phyloP scores from a whole-genome alignment of 1,284 basidiomycete species.

The Paramarasmius palmivorus region DNA sequence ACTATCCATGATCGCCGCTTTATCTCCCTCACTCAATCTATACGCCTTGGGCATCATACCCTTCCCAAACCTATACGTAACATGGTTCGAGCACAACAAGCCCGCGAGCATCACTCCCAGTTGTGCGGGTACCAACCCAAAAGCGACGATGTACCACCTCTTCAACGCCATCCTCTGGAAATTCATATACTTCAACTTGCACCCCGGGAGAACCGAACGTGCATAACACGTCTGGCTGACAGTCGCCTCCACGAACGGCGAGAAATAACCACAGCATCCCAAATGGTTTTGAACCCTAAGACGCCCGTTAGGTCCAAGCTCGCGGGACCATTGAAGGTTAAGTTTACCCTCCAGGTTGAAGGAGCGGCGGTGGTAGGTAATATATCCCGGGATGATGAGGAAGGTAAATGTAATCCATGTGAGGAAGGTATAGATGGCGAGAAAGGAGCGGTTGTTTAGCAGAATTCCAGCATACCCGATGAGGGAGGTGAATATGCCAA shows the following conservation, averaged over 20 bases:
- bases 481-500: conserved; percentile 56
- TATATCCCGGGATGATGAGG: conserved; percentile 67
- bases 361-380: conserved; percentile 62
- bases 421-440: conserved; percentile 65
- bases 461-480: conserved; percentile 72
- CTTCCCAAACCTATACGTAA: conserved; percentile 78
- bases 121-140: conserved; percentile 58
- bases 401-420: conserved; percentile 66
- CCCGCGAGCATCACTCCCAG: conserved; percentile 54
- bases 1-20: conserved; percentile 75
- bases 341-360: conserved; percentile 78
- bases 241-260: conserved; percentile 68
- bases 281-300: conserved; percentile 65
- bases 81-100: conserved; percentile 68
- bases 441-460: conserved; percentile 71
- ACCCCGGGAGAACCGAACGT: conserved; percentile 61
- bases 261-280: conserved; percentile 71
- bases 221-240: conserved; percentile 65
- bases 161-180: conserved; percentile 53
- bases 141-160: conserved; percentile 58
- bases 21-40: conserved; percentile 58
- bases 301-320: conserved; percentile 51
- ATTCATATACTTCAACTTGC: conserved; percentile 57
- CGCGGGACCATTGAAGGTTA: conserved; percentile 66
- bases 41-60: conserved; percentile 78